phyloP scores from a whole-genome alignment of 495 filamentous ascomycete genomes.

The Aspergillus cavernicola region DNA sequence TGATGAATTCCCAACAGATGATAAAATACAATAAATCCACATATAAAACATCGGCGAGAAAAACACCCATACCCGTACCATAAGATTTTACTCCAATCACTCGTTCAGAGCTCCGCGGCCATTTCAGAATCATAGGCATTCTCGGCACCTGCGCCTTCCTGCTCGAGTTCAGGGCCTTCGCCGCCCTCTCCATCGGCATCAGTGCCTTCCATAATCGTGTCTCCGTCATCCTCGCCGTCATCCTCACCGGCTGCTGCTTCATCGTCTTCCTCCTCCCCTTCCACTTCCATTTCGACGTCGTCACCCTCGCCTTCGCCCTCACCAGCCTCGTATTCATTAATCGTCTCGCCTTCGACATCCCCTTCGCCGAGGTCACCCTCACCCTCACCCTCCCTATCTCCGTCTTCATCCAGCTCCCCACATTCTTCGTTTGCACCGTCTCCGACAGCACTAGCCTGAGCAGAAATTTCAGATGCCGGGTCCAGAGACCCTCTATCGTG shows the following conservation, averaged over 20 bases:
- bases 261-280: slow-evolving; percentile 14
- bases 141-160: background rate
- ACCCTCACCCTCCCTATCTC: slow-evolving; percentile 19
- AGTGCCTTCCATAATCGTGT: slow-evolving; percentile 12
- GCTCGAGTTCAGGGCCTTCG: background rate
- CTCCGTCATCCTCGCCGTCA: slow-evolving; percentile 14
- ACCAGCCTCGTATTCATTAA: slow-evolving; percentile 13
- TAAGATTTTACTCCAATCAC: background rate
- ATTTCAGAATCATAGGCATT: slow-evolving; percentile 8
- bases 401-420: slow-evolving; percentile 25
- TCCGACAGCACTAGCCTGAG: slow-evolving; percentile 26
- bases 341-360: slow-evolving; percentile 11
- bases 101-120: background rate
- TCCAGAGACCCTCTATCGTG: slow-evolving; percentile 22
- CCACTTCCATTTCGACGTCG: slow-evolving; percentile 22
- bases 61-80: background rate
- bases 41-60: background rate
- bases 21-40: too few relatives aligned
- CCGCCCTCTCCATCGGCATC: slow-evolving; percentile 1
- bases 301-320: slow-evolving; percentile 23
- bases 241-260: slow-evolving; percentile 20
- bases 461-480: slow-evolving; percentile 27
- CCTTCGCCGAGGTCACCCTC: slow-evolving; percentile 18
- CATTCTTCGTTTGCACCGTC: slow-evolving; percentile 13
- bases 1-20: too few relatives aligned